phyloP scores from a whole-genome alignment of 2,329 filamentous ascomycete genomes.

The Botrytis medusae region DNA sequence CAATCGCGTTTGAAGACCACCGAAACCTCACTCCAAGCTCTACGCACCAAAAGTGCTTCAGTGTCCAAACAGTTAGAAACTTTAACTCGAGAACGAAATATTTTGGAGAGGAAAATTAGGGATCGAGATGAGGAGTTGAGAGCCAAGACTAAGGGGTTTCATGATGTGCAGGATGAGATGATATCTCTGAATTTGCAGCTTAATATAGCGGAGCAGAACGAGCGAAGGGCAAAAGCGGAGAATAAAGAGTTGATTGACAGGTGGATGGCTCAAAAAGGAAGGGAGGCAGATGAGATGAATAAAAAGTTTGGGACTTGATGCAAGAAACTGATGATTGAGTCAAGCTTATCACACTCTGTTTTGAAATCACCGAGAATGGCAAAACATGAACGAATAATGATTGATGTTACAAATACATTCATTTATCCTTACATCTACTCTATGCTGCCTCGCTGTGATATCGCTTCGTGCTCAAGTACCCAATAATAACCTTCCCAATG shows the following conservation, averaged over 20 bases:
- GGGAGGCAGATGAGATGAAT: constrained; percentile 89
- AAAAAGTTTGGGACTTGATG: constrained; percentile 42
- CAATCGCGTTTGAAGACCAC: constrained; percentile 62
- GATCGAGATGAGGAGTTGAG: constrained; percentile 84
- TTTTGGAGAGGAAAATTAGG: constrained; percentile 64
- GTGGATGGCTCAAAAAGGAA: constrained; percentile 86
- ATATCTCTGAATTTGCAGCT: constrained; percentile 84
- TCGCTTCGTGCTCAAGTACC: constrained; percentile 6
- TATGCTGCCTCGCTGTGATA: constrained; percentile 5
- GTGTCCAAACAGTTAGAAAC: constrained; percentile 61
- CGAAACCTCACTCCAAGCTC: constrained; percentile 61
- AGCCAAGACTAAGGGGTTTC: constrained; percentile 79
- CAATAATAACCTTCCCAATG: constrained; percentile 16
- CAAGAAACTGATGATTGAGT: neutral
- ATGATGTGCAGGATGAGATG: constrained; percentile 91
- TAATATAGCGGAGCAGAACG: constrained; percentile 77
- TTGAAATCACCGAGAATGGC: neutral
- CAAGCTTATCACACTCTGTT: neutral
- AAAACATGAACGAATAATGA: neutral
- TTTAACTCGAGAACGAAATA: constrained; percentile 61
- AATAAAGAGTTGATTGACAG: constrained; percentile 87
- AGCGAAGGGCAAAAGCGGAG: constrained; percentile 71
- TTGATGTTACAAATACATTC: constrained; percentile 3
- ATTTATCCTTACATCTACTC: constrained; percentile 13
- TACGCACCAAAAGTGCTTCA: constrained; percentile 59